Conservation (phyloP, 2,329 filamentous ascomycete species). For the Tolypocladium nubicola region DNA sequence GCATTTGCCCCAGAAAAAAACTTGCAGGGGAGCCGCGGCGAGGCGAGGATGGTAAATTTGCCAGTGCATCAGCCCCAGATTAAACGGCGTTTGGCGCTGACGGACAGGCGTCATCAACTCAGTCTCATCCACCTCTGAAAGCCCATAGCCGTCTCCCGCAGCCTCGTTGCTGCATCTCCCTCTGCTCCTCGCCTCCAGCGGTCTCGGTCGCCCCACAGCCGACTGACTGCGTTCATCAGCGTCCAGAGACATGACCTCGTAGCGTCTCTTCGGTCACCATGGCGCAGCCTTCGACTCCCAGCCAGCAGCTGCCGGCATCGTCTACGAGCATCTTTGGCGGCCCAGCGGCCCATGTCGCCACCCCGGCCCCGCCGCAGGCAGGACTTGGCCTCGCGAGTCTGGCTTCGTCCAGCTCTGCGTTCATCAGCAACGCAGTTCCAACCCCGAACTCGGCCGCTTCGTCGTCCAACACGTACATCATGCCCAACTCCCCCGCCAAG, state of each 20-base stretch:
- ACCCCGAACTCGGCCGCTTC: conserved; percentile 17
- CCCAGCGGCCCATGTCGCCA: conserved; percentile 16
- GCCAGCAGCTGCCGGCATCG: conserved; percentile 22
- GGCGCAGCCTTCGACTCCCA: conserved; percentile 35
- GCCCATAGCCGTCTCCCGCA: background rate
- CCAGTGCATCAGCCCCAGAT: background rate
- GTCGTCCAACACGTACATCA: conserved; percentile 71
- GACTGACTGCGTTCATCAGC: background rate
- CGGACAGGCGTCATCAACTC: background rate
- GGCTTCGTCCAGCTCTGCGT: conserved; percentile 14
- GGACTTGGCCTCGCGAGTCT: conserved; percentile 11
- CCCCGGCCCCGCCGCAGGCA: conserved; percentile 15
- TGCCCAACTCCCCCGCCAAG: conserved; percentile 75
- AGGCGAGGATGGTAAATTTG: background rate
- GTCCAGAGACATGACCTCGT: background rate
- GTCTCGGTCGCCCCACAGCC: background rate
- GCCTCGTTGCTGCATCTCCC: background rate
- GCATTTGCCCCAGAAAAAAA: background rate
- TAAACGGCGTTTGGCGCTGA: background rate
- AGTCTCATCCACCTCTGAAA: background rate
- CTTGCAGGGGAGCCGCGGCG: background rate
- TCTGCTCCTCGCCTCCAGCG: no score
- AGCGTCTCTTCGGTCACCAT: conserved; percentile 19
- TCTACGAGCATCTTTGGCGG: conserved; percentile 36
- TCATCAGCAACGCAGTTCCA: conserved; percentile 10